Conservation (phyloP, 805 yeast species). For the Ogataea chonburiensis region DNA sequence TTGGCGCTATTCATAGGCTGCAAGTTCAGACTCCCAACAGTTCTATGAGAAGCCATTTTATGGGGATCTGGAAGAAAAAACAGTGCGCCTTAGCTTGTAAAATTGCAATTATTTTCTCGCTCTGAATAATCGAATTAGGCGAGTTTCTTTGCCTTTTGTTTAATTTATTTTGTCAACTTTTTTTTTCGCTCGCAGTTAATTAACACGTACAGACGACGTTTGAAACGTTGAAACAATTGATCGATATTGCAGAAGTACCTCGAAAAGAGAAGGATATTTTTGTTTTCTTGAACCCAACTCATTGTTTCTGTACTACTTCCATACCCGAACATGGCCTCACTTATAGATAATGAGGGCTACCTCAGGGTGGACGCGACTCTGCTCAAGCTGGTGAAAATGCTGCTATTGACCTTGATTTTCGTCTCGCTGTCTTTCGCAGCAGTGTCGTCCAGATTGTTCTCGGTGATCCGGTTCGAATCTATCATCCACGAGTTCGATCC, state of each 20-base stretch:
- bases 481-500: constrained; percentile 98
- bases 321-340: constrained; percentile 11
- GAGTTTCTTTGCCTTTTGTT: constrained; percentile 8
- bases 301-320: constrained; percentile 1
- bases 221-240: constrained; percentile 7
- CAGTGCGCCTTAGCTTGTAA: not conserved
- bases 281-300: too few relatives aligned
- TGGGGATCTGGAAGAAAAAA: not conserved
- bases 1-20: constrained; percentile 35
- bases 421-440: constrained; percentile 87
- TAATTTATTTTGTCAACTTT: constrained; percentile 2
- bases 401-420: constrained; percentile 67
- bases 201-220: constrained; percentile 11
- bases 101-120: not conserved
- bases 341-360: constrained; percentile 29
- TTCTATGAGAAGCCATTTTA: constrained; percentile 25
- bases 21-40: constrained; percentile 27
- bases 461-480: constrained; percentile 94
- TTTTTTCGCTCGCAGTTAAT: constrained; percentile 2
- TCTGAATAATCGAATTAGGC: not conserved
- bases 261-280: too few relatives aligned
- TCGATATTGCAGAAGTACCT: constrained; percentile 1
- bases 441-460: constrained; percentile 84
- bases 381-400: constrained; percentile 30
- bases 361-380: constrained; percentile 23